Base-by-base conservation (phyloP, 352 stramenopile species). In the Aphanomyces astaci region DNA sequence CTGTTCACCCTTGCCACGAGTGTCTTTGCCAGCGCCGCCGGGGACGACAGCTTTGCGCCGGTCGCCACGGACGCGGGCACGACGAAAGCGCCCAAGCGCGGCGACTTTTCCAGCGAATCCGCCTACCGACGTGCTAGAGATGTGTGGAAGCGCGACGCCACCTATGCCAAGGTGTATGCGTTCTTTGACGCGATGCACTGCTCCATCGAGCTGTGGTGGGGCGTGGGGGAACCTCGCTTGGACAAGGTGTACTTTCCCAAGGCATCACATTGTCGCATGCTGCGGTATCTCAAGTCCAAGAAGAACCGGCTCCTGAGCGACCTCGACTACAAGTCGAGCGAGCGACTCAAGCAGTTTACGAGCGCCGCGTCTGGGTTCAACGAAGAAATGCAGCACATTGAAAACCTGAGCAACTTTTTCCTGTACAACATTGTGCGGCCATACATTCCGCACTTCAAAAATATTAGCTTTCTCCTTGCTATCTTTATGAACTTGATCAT, bases 401-500 rank as follows among this genome's bases (percentile, higher is more conserved):
- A 68, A 30, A 49, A 59, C 27, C 27, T 68, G 17, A 59, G 40
- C 22, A 45, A 28, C 51, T 68, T 68, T 19, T 52, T 57, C 46
- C n/a, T 68, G 43, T 68, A 68, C 51, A 68, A 68, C 46, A 22
- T 68, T 0, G 9, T 68, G 22, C 62, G 62, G 15, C 62, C 62
- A 27, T 68, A 68, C 62, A 68, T 68, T 17, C 62, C 62, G 3
- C 51, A 59, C 28, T 45, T 68, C 62, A 68, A 68, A 33, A 60
- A 19, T 19, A n/a, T 59, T 22, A 68, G 62, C 46, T 68, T 68
- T 28, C 40, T 68, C 32, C 43, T 68, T 1, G 62, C 62, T 33
- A 68, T 68, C 62, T 68, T 68, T 27, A 68, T 68, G 62, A 68
- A 68, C 43, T 52, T 68, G 22, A 68, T 68, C 32, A 68, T 68